Conservation (phyloP, 2,329 filamentous ascomycete species). For the Colletotrichum sp. region DNA sequence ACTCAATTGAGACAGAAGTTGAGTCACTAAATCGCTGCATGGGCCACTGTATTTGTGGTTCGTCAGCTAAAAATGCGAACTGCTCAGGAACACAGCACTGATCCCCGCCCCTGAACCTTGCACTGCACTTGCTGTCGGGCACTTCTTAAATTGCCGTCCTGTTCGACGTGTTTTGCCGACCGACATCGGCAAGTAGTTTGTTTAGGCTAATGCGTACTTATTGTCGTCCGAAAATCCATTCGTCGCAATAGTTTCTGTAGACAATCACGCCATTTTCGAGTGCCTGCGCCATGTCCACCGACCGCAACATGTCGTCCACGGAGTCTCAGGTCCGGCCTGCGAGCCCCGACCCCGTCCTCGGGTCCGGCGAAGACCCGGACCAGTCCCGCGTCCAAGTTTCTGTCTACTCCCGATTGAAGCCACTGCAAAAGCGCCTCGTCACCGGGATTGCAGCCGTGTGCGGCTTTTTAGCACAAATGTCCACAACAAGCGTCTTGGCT, state of each 20-base stretch:
- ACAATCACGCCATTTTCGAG: not conserved
- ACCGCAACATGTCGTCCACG: not conserved
- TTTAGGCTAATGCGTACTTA: not conserved
- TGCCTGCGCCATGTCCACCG: not conserved
- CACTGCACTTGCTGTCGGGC: not conserved
- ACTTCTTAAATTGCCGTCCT: not conserved
- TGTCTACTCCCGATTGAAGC: not conserved
- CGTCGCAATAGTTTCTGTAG: not conserved
- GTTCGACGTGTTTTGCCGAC: not conserved
- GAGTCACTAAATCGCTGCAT: not conserved
- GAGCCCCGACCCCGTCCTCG: not conserved
- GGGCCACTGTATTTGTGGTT: not conserved
- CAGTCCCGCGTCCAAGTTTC: not conserved
- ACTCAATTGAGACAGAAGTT: not conserved
- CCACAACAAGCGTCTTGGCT: slow-evolving; percentile 74
- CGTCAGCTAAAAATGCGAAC: not conserved
- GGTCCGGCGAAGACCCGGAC: not conserved
- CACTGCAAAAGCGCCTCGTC: not conserved
- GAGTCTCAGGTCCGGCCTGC: not conserved
- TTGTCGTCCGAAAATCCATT: not conserved
- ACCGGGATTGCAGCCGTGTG: slow-evolving; percentile 25
- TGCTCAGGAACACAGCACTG: not conserved
- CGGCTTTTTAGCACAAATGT: slow-evolving; percentile 76
- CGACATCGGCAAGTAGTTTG: not conserved
- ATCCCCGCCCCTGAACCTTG: not conserved